A percentile compares a stretch with the other conserved stretches of the same genome.
These are phyloP conservation scores for Erigeron philadelphicus DNA, from an alignment of 140 eudicot genomes.

Conservation along the genomic window DNA sequence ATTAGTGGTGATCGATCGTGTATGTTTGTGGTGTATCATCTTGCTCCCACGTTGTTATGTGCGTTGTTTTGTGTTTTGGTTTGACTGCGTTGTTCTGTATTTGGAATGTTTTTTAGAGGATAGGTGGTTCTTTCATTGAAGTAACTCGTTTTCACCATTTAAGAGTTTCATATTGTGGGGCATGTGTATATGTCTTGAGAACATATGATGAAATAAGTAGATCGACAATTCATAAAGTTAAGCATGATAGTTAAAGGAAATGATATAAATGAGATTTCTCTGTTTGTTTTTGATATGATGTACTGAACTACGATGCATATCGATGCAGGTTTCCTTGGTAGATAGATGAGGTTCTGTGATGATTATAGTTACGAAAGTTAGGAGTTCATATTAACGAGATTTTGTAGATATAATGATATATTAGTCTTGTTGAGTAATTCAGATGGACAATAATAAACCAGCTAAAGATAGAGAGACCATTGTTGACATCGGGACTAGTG, in stretches of 20 bases:
- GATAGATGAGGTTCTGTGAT: constrained; percentile 25
- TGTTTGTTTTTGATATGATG: constrained; percentile 9
- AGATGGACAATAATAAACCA: constrained; percentile 39
- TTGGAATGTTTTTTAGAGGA: constrained; percentile 3
- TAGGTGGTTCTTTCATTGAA: constrained; percentile 7
- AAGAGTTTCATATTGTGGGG: constrained; percentile 6
- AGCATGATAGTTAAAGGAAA: not conserved
- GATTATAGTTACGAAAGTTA: constrained; percentile 8
- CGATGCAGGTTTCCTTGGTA: constrained; percentile 19
- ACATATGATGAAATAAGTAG: not conserved
- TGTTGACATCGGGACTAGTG: constrained; percentile 52
- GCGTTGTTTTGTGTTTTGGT: not conserved
- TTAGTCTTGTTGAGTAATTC: constrained; percentile 21
- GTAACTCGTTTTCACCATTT: constrained; percentile 2
- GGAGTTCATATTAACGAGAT: not conserved
- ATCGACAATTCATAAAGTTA: not conserved
- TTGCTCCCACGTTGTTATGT: not conserved
- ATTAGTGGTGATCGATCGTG: not conserved
- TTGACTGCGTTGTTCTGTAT: constrained; percentile 7
- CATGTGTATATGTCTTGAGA: constrained; percentile 3
- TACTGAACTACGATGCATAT: constrained; percentile 11
- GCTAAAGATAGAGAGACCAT: constrained; percentile 33
- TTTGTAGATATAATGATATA: constrained; percentile 15
- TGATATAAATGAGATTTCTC: not conserved
- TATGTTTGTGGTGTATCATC: constrained; percentile 4